A percentile compares a stretch with the other conserved stretches of the same genome.
These are phyloP conservation scores for Monosporascus sp. DNA, from an alignment of 2,329 filamentous ascomycete species.

Conservation along the genomic window DNA sequence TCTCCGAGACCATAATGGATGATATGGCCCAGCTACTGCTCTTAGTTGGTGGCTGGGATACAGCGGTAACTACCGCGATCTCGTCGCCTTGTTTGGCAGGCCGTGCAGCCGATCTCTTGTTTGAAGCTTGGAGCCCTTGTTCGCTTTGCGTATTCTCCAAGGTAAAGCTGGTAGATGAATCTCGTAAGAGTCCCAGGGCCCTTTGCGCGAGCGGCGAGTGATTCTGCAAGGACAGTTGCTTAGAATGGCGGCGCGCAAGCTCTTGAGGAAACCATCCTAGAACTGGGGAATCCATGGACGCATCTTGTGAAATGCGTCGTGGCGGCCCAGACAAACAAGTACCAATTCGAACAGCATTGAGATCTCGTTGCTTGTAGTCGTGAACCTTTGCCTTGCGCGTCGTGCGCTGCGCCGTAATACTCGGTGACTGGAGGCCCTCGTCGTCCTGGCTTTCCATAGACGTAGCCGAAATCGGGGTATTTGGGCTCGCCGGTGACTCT, in stretches of 20 bases:
- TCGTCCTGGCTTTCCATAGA: slow-evolving; percentile 6
- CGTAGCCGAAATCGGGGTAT: not conserved
- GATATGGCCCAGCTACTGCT: slow-evolving; percentile 13
- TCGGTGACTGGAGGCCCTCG: slow-evolving; percentile 1
- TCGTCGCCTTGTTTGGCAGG: not conserved
- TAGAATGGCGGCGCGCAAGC: not conserved
- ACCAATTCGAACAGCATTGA: slow-evolving; percentile 13
- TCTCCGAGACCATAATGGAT: slow-evolving; percentile 21
- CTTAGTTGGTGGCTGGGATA: not conserved
- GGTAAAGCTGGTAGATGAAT: not conserved
- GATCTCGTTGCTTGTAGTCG: slow-evolving; percentile 18
- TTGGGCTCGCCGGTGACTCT: not conserved
- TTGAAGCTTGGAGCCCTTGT: not conserved
- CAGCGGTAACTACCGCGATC: not conserved
- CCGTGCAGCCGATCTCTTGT: not conserved
- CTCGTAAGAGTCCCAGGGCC: slow-evolving; percentile 1
- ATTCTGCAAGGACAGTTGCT: slow-evolving; percentile 2
- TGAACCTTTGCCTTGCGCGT: slow-evolving; percentile 18
- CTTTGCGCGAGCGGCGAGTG: slow-evolving; percentile 3
- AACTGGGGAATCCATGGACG: slow-evolving; percentile 17
- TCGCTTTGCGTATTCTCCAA: not conserved
- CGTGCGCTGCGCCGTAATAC: slow-evolving; percentile 17
- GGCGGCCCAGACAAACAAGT: no score
- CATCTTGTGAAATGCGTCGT: not conserved
- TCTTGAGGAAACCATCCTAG: slow-evolving; percentile 17